Evolutionary conservation across 1,139 yeast species (phyloP).

Genomic region (Trichomonascaceae sp.): DNA sequence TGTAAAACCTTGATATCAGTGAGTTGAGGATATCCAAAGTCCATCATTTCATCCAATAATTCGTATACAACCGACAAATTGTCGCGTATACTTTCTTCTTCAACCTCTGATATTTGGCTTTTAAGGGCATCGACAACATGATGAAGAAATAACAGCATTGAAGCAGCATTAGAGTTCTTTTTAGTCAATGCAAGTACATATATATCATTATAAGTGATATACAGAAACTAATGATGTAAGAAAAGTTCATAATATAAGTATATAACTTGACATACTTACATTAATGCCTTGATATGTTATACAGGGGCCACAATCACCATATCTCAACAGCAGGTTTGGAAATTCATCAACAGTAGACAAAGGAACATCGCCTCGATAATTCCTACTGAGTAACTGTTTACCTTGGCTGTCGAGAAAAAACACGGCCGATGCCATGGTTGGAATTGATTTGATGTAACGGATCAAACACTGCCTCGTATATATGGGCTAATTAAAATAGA

Average conservation of each 20-base stretch:
- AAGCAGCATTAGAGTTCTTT: conserved; percentile 71
- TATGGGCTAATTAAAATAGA: not conserved
- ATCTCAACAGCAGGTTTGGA: conserved; percentile 65
- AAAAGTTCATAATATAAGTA: not conserved
- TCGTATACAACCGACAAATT: conserved; percentile 92
- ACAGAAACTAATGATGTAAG: conserved; percentile 45
- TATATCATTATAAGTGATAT: conserved; percentile 75
- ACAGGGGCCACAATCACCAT: conserved; percentile 74
- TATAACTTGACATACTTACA: conserved; percentile 16
- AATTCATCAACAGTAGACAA: conserved; percentile 73
- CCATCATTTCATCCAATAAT: conserved; percentile 95
- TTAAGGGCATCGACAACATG: conserved; percentile 71
- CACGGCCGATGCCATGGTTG: conserved; percentile 78
- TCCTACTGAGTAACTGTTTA: conserved; percentile 77
- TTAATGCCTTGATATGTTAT: conserved; percentile 74
- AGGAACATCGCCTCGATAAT: conserved; percentile 90
- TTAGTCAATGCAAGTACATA: conserved; percentile 79
- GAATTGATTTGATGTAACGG: not conserved
- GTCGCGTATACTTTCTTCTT: conserved; percentile 91
- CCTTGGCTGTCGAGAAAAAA: conserved; percentile 90
- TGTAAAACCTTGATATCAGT: conserved; percentile 90
- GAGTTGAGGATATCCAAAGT: conserved; percentile 89
- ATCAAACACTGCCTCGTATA: not conserved
- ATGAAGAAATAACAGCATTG: conserved; percentile 70
- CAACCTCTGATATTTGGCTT: conserved; percentile 79